A percentile compares a stretch with the other conserved stretches of the same genome.
phyloP scores from a whole-genome alignment of 352 stramenopile genomes.

The Plasmopara viticola region DNA sequence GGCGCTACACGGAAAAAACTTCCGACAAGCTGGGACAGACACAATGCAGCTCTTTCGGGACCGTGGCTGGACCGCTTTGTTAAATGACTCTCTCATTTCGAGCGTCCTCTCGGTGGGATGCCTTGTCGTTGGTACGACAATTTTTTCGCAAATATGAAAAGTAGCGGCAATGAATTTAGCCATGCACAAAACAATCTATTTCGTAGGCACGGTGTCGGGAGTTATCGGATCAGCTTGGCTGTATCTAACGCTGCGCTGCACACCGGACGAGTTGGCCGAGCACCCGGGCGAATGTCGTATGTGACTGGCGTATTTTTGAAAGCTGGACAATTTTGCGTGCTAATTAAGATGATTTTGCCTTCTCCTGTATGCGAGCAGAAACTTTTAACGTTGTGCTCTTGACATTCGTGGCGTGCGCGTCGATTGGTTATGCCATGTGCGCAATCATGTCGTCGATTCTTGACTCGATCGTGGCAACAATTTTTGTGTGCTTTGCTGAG shows the following conservation, averaged over 20 bases:
- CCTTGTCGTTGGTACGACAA: conserved; percentile 62
- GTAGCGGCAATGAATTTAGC: conserved; percentile 1
- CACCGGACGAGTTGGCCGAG: conserved; percentile 28
- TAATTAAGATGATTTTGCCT: conserved; percentile 6
- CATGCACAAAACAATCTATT: conserved; percentile 8
- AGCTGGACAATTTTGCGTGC: neutral
- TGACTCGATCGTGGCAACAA: conserved; percentile 78
- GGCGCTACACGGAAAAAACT: conserved; percentile 82
- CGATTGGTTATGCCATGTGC: conserved; percentile 82
- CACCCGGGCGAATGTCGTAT: conserved; percentile 56
- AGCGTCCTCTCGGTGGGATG: conserved; percentile 70
- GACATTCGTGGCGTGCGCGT: conserved; percentile 64
- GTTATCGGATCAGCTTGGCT: conserved; percentile 68
- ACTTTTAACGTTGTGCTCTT: conserved; percentile 80
- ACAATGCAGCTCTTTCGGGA: conserved; percentile 78
- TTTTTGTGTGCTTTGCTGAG: conserved; percentile 86
- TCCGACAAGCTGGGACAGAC: conserved; percentile 61
- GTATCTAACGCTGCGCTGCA: conserved; percentile 68
- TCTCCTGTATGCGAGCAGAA: conserved; percentile 27
- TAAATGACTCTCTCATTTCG: conserved; percentile 78
- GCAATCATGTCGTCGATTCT: conserved; percentile 77
- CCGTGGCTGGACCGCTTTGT: conserved; percentile 66
- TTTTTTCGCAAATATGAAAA: neutral
- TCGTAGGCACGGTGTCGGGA: conserved; percentile 57
- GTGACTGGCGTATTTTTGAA: conserved; percentile 11